Evolutionary conservation across 768 basidiomycete species (phyloP).

Genomic region (Paxillus involutus): DNA sequence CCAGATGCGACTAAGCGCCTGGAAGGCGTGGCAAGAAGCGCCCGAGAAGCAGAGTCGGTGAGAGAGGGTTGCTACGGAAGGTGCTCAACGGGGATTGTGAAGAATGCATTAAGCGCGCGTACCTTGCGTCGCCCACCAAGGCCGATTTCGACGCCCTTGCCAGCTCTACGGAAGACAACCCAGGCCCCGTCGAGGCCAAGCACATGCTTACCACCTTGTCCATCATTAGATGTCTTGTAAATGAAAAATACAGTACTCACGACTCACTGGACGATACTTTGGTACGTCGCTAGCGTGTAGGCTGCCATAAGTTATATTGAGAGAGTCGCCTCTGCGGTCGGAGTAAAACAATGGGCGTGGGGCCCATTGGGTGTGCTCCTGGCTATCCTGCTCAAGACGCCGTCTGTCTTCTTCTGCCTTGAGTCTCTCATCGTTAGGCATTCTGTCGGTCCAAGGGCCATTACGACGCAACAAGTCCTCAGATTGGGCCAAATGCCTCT

Average conservation of each 20-base stretch:
- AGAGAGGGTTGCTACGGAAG: conserved; percentile 45
- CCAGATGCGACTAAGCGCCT: conserved; percentile 44
- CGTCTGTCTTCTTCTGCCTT: conserved; percentile 37
- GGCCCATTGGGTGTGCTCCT: conserved; percentile 23
- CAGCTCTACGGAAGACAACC: conserved; percentile 49
- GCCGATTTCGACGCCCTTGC: conserved; percentile 63
- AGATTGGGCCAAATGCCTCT: conserved; percentile 27
- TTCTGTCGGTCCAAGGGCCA: conserved; percentile 11
- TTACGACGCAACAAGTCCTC: conserved; percentile 23
- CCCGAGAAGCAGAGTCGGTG: conserved; percentile 55
- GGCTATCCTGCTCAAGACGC: conserved; percentile 17
- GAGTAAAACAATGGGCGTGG: conserved; percentile 50
- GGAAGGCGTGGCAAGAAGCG: conserved; percentile 50
- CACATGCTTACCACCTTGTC: conserved; percentile 47
- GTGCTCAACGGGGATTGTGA: conserved; percentile 4
- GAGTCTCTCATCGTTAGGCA: conserved; percentile 29
- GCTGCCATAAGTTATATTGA: conserved; percentile 69
- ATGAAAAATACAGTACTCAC: conserved; percentile 39
- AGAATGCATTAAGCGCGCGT: conserved; percentile 6
- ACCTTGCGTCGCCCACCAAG: conserved; percentile 45
- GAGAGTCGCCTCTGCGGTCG: conserved; percentile 63
- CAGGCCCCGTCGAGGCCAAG: conserved; percentile 59
- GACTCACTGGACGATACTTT: conserved; percentile 56
- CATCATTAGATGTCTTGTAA: conserved; percentile 48
- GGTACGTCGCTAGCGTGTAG: conserved; percentile 63